Evolutionary conservation across 2,329 filamentous ascomycete species (phyloP).

Genomic region (Endothia cerciana): DNA sequence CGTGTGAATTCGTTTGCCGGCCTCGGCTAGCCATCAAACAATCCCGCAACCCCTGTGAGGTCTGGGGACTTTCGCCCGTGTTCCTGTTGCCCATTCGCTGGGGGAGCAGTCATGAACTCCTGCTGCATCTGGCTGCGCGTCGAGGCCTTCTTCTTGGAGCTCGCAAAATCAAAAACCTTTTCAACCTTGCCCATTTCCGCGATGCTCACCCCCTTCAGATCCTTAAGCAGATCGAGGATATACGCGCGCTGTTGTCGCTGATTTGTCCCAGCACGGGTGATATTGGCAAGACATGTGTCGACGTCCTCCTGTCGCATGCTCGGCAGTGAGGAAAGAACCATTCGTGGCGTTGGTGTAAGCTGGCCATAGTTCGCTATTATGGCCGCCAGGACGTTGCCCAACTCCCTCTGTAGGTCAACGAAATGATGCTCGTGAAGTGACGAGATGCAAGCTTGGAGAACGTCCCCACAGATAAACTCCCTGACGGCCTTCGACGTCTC

Average conservation of each 20-base stretch:
- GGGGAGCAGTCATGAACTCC: constrained; percentile 63
- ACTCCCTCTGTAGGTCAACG: constrained; percentile 91
- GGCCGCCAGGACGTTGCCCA: constrained; percentile 83
- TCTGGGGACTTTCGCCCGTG: constrained; percentile 47
- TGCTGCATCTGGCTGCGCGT: constrained; percentile 64
- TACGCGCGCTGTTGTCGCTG: constrained; percentile 79
- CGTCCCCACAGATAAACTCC: constrained; percentile 87
- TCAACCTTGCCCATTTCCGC: constrained; percentile 88
- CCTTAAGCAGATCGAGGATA: constrained; percentile 82
- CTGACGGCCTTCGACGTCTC: constrained; percentile 70
- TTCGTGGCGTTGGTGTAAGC: constrained; percentile 69
- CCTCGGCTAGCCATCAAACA: constrained; percentile 44
- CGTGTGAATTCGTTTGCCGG: not conserved
- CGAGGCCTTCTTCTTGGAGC: constrained; percentile 26
- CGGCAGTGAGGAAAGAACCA: constrained; percentile 79
- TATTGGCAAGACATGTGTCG: constrained; percentile 62
- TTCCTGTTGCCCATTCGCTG: constrained; percentile 36
- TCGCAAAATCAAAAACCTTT: constrained; percentile 46
- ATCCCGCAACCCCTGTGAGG: constrained; percentile 58
- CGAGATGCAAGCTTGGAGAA: constrained; percentile 86
- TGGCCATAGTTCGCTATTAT: constrained; percentile 79
- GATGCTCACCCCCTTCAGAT: constrained; percentile 87
- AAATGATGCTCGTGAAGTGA: constrained; percentile 96
- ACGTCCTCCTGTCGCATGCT: constrained; percentile 73
- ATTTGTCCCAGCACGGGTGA: constrained; percentile 61